These are phyloP conservation scores for Teunomyces atbi DNA, from an alignment of 805 yeast species.

Conservation along the genomic window DNA sequence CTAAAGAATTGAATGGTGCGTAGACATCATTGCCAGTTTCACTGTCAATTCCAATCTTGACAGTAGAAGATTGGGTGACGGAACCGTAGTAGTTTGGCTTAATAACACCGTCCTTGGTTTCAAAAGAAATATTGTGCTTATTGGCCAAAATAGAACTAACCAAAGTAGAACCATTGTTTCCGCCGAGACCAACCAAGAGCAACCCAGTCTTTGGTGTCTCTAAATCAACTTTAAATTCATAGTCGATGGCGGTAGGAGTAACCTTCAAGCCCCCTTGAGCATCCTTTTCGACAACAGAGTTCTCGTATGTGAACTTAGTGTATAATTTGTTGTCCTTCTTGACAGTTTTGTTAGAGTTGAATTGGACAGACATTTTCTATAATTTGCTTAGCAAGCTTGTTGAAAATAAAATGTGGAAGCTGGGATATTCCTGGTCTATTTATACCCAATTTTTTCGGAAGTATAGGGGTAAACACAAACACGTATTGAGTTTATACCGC, in stretches of 20 bases:
- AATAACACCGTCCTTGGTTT: slow-evolving; percentile 75
- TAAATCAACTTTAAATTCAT: slow-evolving; percentile 83
- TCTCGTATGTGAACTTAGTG: slow-evolving; percentile 69
- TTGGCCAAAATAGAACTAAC: slow-evolving; percentile 84
- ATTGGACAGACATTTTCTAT: slow-evolving; percentile 41
- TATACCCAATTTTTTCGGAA: slow-evolving; percentile 8
- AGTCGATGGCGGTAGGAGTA: slow-evolving; percentile 68
- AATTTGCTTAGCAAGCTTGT: background rate
- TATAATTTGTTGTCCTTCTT: slow-evolving; percentile 51
- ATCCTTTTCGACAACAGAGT: slow-evolving; percentile 62
- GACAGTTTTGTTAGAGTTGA: slow-evolving; percentile 52
- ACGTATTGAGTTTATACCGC: background rate
- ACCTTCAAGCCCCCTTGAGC: slow-evolving; percentile 60
- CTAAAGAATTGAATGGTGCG: slow-evolving; percentile 85
- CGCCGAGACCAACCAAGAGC: slow-evolving; percentile 91
- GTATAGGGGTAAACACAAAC: background rate
- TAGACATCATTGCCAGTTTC: slow-evolving; percentile 78
- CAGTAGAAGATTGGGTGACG: slow-evolving; percentile 88
- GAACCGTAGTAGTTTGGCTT: slow-evolving; percentile 88
- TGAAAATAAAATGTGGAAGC: background rate
- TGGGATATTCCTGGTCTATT: slow-evolving; percentile 10
- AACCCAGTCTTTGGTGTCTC: slow-evolving; percentile 83
- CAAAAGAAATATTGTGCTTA: slow-evolving; percentile 71
- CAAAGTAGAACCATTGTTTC: slow-evolving; percentile 93
- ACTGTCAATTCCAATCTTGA: slow-evolving; percentile 83